Base-by-base conservation (phyloP, 75 land plant species). In the Picea sitchensis region DNA sequence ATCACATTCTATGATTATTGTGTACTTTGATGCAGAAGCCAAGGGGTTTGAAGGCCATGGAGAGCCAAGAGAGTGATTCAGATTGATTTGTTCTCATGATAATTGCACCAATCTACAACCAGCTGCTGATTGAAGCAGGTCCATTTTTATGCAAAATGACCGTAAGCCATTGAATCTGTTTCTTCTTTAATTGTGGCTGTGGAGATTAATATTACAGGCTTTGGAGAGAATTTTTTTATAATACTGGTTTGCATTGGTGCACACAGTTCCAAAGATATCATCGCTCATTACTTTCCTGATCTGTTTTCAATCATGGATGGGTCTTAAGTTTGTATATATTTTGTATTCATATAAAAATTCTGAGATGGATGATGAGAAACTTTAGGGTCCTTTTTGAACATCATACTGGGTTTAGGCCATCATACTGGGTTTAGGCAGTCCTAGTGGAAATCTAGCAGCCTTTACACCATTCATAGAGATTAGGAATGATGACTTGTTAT, bases 11-110 rank as follows among this genome's bases (percentile, higher is more conserved):
- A n/a, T 78, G 5, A 15, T 56, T 18, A 15, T 13, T 60, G 76
- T 44, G 20, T 68, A 23, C 34, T 9, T 41, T 63, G 17, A 63
- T 58, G 78, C 80, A 86, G 88, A 85, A 77, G 63, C 88, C 88
- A 64, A 80, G 87, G 77, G 88, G 88, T 57, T 73, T 86, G 87
- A 86, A 86, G 82, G 88, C 88, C 6, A 85, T 86, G 88, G 88
- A 68, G 17, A 86, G 87, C 56, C 59, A 76, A 17, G 88, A 85
- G 75, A 86, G 88, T 74, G 88, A 85, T 41, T 77, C 83, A 18
- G 88, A 86, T 7, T 86, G 23, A 81, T 78, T 71, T n/a, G 36
- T 41, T 36, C 18, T 80, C 3, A 80, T 76, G n/a, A 58, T 59
- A 63, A n/a, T 2, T 38, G 51, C 54, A 71, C 13, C 13, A 71